Evolutionary conservation across 2,329 filamentous ascomycete species (phyloP).

Genomic region (Calonectria henricotiae): DNA sequence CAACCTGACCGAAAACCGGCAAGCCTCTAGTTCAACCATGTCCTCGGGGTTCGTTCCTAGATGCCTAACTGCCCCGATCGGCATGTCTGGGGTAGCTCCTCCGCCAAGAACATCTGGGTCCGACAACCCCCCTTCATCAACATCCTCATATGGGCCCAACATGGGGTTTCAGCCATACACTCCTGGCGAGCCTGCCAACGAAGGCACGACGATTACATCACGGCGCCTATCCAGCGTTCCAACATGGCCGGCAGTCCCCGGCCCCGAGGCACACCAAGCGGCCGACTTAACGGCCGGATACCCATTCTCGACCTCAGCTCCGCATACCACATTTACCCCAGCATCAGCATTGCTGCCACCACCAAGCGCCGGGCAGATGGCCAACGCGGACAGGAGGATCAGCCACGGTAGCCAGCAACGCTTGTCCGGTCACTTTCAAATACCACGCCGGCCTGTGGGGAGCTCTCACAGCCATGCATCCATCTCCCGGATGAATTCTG

Average conservation of each 20-base stretch:
- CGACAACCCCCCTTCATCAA: constrained; percentile 4
- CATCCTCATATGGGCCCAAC: constrained; percentile 41
- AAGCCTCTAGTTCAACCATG: constrained; percentile 43
- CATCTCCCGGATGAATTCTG: constrained; percentile 42
- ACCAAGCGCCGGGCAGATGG: constrained; percentile 61
- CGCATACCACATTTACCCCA: constrained; percentile 55
- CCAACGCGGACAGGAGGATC: constrained; percentile 59
- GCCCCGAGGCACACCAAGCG: constrained; percentile 46
- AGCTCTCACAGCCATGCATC: constrained; percentile 52
- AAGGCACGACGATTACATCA: constrained; percentile 42
- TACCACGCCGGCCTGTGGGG: constrained; percentile 62
- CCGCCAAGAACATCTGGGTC: constrained; percentile 37
- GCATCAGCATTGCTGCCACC: constrained; percentile 59
- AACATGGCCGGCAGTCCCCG: constrained; percentile 66
- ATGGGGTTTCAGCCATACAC: constrained; percentile 55
- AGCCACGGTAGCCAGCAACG: constrained; percentile 61
- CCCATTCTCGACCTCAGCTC: constrained; percentile 62
- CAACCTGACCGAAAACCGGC: constrained; percentile 31
- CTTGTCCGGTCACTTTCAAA: constrained; percentile 62
- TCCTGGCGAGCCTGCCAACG: constrained; percentile 43
- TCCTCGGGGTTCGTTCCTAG: constrained; percentile 35
- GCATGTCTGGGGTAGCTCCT: constrained; percentile 26
- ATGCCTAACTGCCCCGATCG: constrained; percentile 40
- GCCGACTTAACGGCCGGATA: constrained; percentile 54
- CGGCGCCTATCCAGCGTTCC: constrained; percentile 57